Percentiles rank a stretch among this genome's conserved stretches.
Conservation (phyloP, 768 basidiomycete genomes). For the Phaeotremella skinneri region DNA sequence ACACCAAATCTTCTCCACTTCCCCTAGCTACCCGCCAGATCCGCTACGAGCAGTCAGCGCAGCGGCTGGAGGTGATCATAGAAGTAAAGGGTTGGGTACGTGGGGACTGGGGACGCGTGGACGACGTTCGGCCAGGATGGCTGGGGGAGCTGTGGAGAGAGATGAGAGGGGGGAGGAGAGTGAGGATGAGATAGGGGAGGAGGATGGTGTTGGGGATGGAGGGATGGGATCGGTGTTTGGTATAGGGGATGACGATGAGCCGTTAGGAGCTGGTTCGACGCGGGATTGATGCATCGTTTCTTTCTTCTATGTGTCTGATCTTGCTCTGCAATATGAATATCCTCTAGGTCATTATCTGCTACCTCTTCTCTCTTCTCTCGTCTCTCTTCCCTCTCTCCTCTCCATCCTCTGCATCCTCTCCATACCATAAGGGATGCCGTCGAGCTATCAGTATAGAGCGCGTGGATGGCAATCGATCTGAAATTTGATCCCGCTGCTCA, state of each 20-base stretch:
- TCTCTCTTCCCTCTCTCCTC: background rate
- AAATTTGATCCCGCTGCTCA: too few relatives aligned
- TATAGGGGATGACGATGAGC: conserved; percentile 20
- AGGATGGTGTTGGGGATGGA: background rate
- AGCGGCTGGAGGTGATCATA: too few relatives aligned
- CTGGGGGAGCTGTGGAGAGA: conserved; percentile 11
- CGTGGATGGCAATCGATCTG: too few relatives aligned
- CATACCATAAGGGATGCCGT: too few relatives aligned
- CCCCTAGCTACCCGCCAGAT: background rate
- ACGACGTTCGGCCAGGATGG: conserved; percentile 8
- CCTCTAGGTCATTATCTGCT: too few relatives aligned
- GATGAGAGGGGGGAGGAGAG: conserved; percentile 9
- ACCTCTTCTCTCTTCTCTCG: too few relatives aligned
- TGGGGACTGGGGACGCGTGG: conserved; percentile 2
- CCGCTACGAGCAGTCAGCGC: too few relatives aligned
- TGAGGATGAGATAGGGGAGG: conserved; percentile 2
- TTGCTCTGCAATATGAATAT: too few relatives aligned
- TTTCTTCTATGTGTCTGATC: background rate
- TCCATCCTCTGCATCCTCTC: too few relatives aligned
- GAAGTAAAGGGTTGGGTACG: too few relatives aligned
- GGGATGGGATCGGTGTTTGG: conserved; percentile 6
- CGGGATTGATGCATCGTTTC: background rate
- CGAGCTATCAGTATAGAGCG: too few relatives aligned
- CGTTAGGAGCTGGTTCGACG: background rate
- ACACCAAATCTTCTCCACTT: background rate